Conservation (phyloP, 768 basidiomycete species). For the Termitomyces sp. region DNA sequence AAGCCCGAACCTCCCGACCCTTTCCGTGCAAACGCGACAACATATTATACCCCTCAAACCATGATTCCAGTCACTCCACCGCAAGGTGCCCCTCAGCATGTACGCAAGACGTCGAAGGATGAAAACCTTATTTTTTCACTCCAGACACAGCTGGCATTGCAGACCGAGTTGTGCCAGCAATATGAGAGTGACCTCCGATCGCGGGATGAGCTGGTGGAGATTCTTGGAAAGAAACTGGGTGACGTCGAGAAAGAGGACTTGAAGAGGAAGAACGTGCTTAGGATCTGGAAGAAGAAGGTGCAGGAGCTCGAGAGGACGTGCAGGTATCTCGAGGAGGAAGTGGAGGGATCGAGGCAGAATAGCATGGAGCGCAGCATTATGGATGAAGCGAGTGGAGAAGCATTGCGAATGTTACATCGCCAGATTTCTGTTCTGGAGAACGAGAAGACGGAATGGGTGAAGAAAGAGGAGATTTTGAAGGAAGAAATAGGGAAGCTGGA, state of each 20-base stretch:
- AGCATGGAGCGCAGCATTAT: constrained; percentile 80
- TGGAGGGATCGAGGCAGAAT: constrained; percentile 79
- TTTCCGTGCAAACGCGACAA: constrained; percentile 66
- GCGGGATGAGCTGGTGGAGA: constrained; percentile 65
- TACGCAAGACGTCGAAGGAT: constrained; percentile 62
- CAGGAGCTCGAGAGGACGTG: constrained; percentile 66
- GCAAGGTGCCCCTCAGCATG: constrained; percentile 34
- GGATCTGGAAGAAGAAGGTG: constrained; percentile 74
- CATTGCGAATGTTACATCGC: constrained; percentile 71
- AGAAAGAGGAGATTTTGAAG: constrained; percentile 35
- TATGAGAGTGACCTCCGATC: constrained; percentile 73
- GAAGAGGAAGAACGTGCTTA: constrained; percentile 48
- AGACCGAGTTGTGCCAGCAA: constrained; percentile 69
- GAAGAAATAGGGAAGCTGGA: constrained; percentile 48
- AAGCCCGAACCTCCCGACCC: constrained; percentile 53
- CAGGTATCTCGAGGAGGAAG: constrained; percentile 74
- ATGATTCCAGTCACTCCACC: constrained; percentile 68
- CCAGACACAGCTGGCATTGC: constrained; percentile 71
- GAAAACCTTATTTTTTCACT: constrained; percentile 68
- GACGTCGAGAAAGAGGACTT: constrained; percentile 59
- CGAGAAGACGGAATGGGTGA: constrained; percentile 49
- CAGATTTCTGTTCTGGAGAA: constrained; percentile 75
- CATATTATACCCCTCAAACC: constrained; percentile 73
- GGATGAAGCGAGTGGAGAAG: constrained; percentile 76
- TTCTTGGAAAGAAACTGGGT: constrained; percentile 49